These are phyloP conservation scores for Pezicula radicicola DNA, from an alignment of 2,329 filamentous ascomycete genomes.

Conservation along the genomic window DNA sequence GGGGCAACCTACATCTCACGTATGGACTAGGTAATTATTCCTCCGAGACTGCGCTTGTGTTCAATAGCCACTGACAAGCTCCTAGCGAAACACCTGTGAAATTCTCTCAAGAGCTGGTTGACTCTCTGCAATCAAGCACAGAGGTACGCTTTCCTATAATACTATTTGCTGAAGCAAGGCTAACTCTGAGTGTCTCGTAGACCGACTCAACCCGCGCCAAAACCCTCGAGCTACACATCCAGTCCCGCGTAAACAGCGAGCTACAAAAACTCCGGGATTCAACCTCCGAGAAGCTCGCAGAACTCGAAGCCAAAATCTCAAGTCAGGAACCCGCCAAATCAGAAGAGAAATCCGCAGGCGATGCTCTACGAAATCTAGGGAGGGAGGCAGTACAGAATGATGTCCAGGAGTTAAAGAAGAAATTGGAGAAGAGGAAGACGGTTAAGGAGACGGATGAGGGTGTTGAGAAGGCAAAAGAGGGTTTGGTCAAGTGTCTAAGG, in stretches of 20 bases:
- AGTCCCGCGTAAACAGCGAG: conserved; percentile 81
- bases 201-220: conserved; percentile 85
- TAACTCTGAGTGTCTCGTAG: conserved; percentile 42
- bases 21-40: conserved; percentile 24
- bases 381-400: conserved; percentile 55
- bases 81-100: conserved; percentile 59
- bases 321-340: conserved; percentile 13
- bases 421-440: conserved; percentile 61
- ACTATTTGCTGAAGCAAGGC: conserved; percentile 1
- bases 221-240: conserved; percentile 81
- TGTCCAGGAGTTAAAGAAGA: conserved; percentile 53
- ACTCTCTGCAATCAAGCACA: conserved; percentile 77
- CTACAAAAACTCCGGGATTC: conserved; percentile 74
- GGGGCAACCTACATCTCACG: conserved; percentile 20
- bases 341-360: conserved; percentile 24
- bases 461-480: conserved; percentile 71
- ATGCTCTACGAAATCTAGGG: conserved; percentile 29
- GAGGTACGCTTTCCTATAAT: conserved; percentile 58
- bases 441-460: conserved; percentile 67
- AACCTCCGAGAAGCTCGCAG: conserved; percentile 65
- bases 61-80: conserved; percentile 6
- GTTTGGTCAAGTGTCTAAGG: conserved; percentile 77
- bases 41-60: neutral
- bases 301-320: conserved; percentile 64
- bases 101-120: conserved; percentile 79